Evolutionary conservation across 768 basidiomycete genomes (phyloP), one percentile per base, ranked within the genome.

Genomic region (Xerocomus potaroensis): DNA sequence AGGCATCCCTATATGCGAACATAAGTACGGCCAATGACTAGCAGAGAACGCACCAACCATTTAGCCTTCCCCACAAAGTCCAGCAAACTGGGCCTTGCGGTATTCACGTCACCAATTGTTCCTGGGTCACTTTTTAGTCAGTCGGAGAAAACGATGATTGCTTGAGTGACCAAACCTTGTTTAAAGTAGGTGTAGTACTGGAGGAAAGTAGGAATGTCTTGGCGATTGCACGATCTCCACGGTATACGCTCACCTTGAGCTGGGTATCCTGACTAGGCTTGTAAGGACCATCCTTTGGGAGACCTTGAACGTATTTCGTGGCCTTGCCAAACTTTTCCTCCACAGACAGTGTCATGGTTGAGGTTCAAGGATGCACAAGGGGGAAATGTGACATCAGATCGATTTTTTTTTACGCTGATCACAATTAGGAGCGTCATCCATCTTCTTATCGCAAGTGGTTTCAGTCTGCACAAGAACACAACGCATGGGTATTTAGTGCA

Each of bases 111-210:
- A 41, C 93, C 92, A 30, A 80, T 61, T 7, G 74, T 91, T 36
- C 79, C 91, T 92, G 43, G 8, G 39, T 18, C 4, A n/a, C n/a
- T 5, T 27, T 27, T 10, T 6, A 11, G 21, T 50, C 38, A 49
- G 38, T 6, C 26, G 23, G 29, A 22, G 23, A 39, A 41, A 29
- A 35, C 37, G 3, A 29, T 38, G n/a, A 27, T 29, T 26, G 43
- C 53, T 46, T 47, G 24, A 3, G 5, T 19, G 19, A 18, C 45
- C 65, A 36, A 45, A 86, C 91, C 91, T 76, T 95, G 93, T 78
- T 98, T 99, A 80, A 75, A 97, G 67, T 84, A 80, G 56, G 76
- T 77, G 76, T 98, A 99, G 76, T 96, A 96, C 94, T 97, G 59
- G 16, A 35, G 3, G 38, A 32, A 45, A n/a, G n/a, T n/a, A n/a